Evolutionary conservation across 495 filamentous ascomycete genomes (phyloP).

Genomic region (Staphylotrichum longicolle): DNA sequence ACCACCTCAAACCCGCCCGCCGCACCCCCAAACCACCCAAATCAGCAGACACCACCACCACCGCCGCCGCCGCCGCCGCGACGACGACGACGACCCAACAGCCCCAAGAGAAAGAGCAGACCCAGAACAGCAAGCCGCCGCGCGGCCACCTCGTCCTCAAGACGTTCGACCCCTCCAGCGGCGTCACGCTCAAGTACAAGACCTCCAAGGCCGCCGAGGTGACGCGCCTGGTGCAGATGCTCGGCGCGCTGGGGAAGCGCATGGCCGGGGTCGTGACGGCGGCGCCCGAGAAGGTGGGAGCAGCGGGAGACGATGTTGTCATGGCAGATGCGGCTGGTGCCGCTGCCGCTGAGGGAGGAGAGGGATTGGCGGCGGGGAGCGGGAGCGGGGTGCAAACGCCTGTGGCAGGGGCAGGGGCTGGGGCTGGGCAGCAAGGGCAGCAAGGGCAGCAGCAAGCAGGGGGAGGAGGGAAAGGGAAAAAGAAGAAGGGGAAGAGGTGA

Average conservation of each 20-base stretch:
- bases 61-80: slow-evolving; percentile 8
- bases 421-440: slow-evolving; percentile 27
- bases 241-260: slow-evolving; percentile 64
- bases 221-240: slow-evolving; percentile 66
- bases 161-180: slow-evolving; percentile 81
- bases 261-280: slow-evolving; percentile 57
- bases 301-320: slow-evolving; percentile 30
- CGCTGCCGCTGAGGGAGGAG: not conserved
- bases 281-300: slow-evolving; percentile 29
- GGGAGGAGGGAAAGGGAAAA: slow-evolving; percentile 50
- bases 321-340: slow-evolving; percentile 32
- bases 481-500: slow-evolving; percentile 58
- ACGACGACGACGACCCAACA: not conserved
- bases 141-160: slow-evolving; percentile 75
- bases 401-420: not conserved
- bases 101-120: no score
- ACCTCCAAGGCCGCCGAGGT: slow-evolving; percentile 93
- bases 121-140: slow-evolving; percentile 23
- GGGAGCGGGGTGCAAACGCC: slow-evolving; percentile 42
- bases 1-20: slow-evolving; percentile 59
- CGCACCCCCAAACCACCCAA: slow-evolving; percentile 30
- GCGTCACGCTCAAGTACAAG: slow-evolving; percentile 82
- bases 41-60: slow-evolving; percentile 8
- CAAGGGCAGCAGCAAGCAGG: slow-evolving; percentile 23
- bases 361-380: slow-evolving; percentile 15